These are phyloP conservation scores for Mucor saturninus DNA, from an alignment of 371 early-diverging fungal genomes.

Conservation along the genomic window DNA sequence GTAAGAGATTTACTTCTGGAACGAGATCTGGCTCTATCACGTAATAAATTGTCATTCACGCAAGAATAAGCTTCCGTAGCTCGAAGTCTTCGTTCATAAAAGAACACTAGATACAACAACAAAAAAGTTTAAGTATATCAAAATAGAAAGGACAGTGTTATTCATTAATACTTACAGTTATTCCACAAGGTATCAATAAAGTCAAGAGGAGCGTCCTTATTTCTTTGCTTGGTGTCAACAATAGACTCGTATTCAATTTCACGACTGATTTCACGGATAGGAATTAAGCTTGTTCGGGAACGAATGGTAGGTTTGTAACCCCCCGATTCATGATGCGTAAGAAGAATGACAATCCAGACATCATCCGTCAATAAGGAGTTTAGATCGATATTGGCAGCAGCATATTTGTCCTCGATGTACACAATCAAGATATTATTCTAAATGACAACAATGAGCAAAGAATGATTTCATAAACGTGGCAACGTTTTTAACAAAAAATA, in stretches of 20 bases:
- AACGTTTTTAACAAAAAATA: not conserved
- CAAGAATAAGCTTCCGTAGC: slow-evolving; percentile 30
- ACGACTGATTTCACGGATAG: slow-evolving; percentile 27
- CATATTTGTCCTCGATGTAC: slow-evolving; percentile 43
- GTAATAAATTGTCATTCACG: slow-evolving; percentile 32
- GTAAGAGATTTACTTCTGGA: slow-evolving; percentile 52
- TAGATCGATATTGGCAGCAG: slow-evolving; percentile 11
- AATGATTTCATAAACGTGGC: not conserved
- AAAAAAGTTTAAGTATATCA: no score
- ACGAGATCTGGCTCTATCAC: slow-evolving; percentile 40
- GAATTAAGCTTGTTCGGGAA: slow-evolving; percentile 25
- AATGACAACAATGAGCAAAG: not conserved
- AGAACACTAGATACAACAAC: slow-evolving; percentile 30
- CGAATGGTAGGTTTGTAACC: slow-evolving; percentile 27
- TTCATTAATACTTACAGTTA: slow-evolving; percentile 22
- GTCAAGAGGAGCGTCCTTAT: slow-evolving; percentile 17
- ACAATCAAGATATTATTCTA: slow-evolving; percentile 54
- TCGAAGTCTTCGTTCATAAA: slow-evolving; percentile 42
- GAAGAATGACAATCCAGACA: slow-evolving; percentile 46
- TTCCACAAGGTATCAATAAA: slow-evolving; percentile 35
- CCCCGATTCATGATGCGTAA: slow-evolving; percentile 15
- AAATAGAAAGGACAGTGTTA: no score
- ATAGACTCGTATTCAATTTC: slow-evolving; percentile 29
- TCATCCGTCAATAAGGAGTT: slow-evolving; percentile 19
- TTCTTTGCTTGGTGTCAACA: not conserved